Evolutionary conservation across 2,329 filamentous ascomycete species (phyloP), one percentile per base, ranked within the genome.

Genomic region (Stagonosporopsis tanaceti): DNA sequence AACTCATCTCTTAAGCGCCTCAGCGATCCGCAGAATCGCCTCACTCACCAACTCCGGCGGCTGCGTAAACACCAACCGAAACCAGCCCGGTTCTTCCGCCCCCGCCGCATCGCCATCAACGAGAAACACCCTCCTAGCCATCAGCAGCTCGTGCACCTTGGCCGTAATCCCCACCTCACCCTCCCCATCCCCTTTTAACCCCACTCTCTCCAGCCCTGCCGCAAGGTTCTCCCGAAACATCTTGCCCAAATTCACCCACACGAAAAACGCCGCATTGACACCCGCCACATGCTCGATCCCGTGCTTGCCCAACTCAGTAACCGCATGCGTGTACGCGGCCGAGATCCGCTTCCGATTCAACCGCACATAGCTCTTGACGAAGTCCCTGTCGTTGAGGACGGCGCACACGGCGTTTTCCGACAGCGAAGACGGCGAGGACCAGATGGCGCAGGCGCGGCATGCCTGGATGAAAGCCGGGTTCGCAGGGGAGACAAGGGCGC

Each of bases 81-180:
- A 87, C 79, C 80, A 84, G 0, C 85, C 84, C 0, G 79, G 73
- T 50, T 78, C 69, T 20, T 78, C 78, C 0, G 77, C 76, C 41
- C 76, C 71, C 60, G 83, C 78, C 46, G 80, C 79, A 56, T 82
- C 79, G 0, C 80, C 77, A 0, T 81, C 77, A 41, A 84, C 82
- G 25, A 87, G 54, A 53, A 82, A 83, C 2, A 87, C 78, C 2
- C 82, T 84, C 0, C 74, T 73, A 24, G 78, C 70, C n/a, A 78
- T 61, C 37, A 86, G 60, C 44, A 60, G 77, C 60, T 79, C 73
- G 0, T 79, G 78, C 12, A 86, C 66, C 12, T 68, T 73, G 59
- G 80, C 80, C 61, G 75, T 73, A 51, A 79, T 85, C 81, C 1
- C 74, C 66, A 46, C 78, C 76, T 42, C 64, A 63, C 34, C 37